Evolutionary conservation across 495 filamentous ascomycete species (phyloP), one percentile per base, ranked within the genome.

Genomic region (Talaromyces thailandensis): DNA sequence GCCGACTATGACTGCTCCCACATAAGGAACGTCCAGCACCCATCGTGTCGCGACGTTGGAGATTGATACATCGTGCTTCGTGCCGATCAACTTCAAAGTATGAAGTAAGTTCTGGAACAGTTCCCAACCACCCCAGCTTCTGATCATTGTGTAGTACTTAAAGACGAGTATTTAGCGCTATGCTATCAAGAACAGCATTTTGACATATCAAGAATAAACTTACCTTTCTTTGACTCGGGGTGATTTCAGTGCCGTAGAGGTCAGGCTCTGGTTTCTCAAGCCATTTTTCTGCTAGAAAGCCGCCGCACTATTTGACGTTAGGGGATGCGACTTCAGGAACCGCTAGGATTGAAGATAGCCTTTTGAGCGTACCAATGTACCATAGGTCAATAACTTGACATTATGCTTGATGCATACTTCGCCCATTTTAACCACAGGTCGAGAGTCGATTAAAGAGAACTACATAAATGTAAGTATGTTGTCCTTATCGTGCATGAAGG

Each of bases 351-450:
- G 24, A 4, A 6, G 16, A 6, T 9, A 9, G 40, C 7, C 25
- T 9, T n/a, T 43, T 9, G 8, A 5, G 52, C 62, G 43, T 63
- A 74, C 69, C 25, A 80, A 67, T 18, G 77, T 73, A 6, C 76
- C 76, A 62, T 79, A 79, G n/a, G 76, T 77, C 11, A 80, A 66
- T 0, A 80, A 67, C 56, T 75, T 76, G 61, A 80, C 43, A 51
- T 69, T 68, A 56, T 78, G 71, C 57, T 73, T 70, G 23, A 65
- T 48, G 57, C 75, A 78, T 23, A 71, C 66, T 3, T 61, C 63
- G 9, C 64, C 68, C 76, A 79, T 78, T 29, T 68, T 73, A 29
- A 68, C 64, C 9, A 29, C 16, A 14, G 58, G 8, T 69, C 76
- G 69, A 3, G 72, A 67, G 55, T 77, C 76, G 8, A 79, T 70